Percentiles rank a stretch among this genome's conserved stretches.
These are phyloP conservation scores for Hypoxylon cercidicola DNA, from an alignment of 495 filamentous ascomycete genomes.

Conservation along the genomic window DNA sequence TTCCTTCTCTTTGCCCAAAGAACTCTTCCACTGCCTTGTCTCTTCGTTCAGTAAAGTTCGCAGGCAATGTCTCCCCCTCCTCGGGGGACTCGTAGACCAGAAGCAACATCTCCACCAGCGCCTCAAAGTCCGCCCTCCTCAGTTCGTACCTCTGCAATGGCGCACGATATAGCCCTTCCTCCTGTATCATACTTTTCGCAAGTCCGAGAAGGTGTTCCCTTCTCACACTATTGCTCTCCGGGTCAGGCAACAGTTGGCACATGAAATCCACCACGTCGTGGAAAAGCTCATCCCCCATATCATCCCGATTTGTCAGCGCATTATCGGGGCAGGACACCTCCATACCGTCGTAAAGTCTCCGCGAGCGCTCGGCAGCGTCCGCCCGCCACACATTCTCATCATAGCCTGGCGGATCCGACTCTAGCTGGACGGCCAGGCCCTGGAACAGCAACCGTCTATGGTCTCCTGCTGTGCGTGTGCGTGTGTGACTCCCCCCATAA, in stretches of 20 bases:
- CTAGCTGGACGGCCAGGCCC: background rate
- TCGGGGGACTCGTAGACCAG: background rate
- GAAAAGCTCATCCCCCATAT: background rate
- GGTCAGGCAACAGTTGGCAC: background rate
- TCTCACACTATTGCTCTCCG: background rate
- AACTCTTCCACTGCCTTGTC: background rate
- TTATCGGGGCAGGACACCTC: constrained; percentile 1
- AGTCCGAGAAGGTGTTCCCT: background rate
- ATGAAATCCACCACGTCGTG: background rate
- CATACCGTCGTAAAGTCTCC: background rate
- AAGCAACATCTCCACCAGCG: background rate
- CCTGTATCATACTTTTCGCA: background rate
- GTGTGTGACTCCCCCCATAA: background rate
- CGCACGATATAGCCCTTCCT: background rate
- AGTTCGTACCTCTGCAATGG: background rate
- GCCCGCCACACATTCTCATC: constrained; percentile 6
- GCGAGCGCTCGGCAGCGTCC: background rate
- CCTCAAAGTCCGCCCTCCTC: background rate
- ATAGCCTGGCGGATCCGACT: constrained; percentile 2
- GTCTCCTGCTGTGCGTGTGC: background rate
- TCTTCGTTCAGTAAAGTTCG: background rate
- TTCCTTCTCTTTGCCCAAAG: background rate
- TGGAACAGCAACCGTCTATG: background rate
- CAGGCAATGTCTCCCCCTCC: background rate
- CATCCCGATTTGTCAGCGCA: background rate